Evolutionary conservation across 1,284 basidiomycete species (phyloP).

Genomic region (Heterobasidion annosum): DNA sequence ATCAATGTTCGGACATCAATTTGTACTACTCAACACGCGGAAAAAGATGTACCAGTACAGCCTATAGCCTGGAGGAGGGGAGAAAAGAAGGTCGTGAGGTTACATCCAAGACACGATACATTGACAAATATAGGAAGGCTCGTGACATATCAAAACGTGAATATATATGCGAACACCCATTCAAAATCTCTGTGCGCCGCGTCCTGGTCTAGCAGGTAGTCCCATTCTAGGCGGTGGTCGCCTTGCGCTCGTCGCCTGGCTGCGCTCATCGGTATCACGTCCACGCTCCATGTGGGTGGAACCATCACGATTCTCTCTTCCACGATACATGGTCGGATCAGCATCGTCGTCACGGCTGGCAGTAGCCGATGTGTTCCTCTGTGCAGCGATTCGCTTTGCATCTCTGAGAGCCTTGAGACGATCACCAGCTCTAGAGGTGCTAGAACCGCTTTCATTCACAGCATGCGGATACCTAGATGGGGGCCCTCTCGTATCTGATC

Average conservation of each 20-base stretch:
- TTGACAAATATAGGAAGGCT: background rate
- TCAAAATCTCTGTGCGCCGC: background rate
- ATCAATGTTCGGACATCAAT: too few relatives aligned
- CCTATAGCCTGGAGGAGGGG: too few relatives aligned
- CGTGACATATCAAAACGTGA: background rate
- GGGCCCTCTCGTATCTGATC: background rate
- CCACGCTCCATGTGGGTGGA: background rate
- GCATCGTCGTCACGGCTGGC: background rate
- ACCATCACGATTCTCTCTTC: background rate
- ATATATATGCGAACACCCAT: background rate
- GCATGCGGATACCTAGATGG: background rate
- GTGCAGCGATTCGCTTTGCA: conserved; percentile 33
- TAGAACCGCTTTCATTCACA: background rate
- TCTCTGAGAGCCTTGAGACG: conserved; percentile 46
- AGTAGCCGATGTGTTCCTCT: conserved; percentile 8
- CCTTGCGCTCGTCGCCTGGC: background rate
- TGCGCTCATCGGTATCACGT: background rate
- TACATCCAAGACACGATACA: background rate
- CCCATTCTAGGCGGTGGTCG: conserved; percentile 16
- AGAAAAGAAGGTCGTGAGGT: too few relatives aligned
- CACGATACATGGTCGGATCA: background rate
- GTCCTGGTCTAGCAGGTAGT: conserved; percentile 19
- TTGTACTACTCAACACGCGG: too few relatives aligned
- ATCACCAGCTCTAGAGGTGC: conserved; percentile 31
- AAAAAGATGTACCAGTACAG: too few relatives aligned